These are phyloP conservation scores for Salvia sclarea DNA, from an alignment of 305 asterid species.

Conservation along the genomic window DNA sequence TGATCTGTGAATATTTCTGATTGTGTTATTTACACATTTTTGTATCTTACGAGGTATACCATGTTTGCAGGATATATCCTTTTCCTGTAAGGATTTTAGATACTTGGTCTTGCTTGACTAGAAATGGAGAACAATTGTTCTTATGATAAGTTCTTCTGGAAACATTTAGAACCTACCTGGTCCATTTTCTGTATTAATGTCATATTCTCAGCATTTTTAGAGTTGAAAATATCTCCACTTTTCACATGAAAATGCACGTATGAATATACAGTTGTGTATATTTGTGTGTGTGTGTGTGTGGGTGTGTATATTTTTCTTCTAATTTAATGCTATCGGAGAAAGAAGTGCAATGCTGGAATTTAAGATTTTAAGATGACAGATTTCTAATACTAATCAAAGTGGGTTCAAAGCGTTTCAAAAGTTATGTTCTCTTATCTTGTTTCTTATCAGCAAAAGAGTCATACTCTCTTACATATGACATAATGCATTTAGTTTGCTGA, in stretches of 20 bases:
- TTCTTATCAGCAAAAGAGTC: background rate
- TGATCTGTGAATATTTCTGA: background rate
- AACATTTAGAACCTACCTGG: background rate
- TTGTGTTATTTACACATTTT: slow-evolving; percentile 1
- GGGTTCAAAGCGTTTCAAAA: background rate
- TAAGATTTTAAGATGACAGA: background rate
- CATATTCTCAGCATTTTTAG: background rate
- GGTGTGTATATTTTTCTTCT: no score
- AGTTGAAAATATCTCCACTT: background rate
- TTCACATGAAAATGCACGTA: background rate
- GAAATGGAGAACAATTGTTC: background rate
- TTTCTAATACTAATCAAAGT: background rate
- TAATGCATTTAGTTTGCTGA: background rate
- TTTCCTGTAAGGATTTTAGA: background rate
- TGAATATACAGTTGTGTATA: background rate
- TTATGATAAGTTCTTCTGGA: background rate
- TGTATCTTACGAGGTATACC: background rate
- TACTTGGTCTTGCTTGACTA: background rate
- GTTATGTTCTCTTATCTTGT: background rate
- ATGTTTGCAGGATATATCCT: background rate
- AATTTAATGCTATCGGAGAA: no score
- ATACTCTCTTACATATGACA: background rate
- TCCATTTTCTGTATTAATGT: background rate
- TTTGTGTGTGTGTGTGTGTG: no score
- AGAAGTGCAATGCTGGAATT: background rate